Conservation (phyloP, 2,329 filamentous ascomycete species). For the Cordyceps fumosorosea region DNA sequence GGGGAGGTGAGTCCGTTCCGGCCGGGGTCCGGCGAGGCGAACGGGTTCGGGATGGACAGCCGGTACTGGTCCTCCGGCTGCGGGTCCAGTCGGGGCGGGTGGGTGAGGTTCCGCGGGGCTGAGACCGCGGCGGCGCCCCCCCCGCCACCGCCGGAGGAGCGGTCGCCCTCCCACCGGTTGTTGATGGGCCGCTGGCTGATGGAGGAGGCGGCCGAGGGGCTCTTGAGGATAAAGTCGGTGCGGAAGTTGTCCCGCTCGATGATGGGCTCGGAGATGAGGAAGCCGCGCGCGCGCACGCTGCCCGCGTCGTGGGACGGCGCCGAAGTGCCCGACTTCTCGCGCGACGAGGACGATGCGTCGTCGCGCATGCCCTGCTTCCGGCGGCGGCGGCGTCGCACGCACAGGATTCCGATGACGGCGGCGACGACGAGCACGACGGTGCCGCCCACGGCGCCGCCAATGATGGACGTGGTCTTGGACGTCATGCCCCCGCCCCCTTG, state of each 20-base stretch:
- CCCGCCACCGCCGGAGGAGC: constrained; percentile 12
- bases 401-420: constrained; percentile 15
- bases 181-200: constrained; percentile 15
- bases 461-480: constrained; percentile 11
- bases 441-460: constrained; percentile 12
- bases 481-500: neutral
- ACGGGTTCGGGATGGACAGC: constrained; percentile 30
- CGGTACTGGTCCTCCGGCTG: constrained; percentile 6
- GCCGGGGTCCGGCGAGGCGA: constrained; percentile 28
- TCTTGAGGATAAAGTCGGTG: constrained; percentile 47
- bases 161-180: constrained; percentile 10
- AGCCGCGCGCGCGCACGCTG: constrained; percentile 13
- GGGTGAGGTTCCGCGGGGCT: neutral
- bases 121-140: no score
- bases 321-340: no score
- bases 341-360: no score
- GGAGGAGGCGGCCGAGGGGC: constrained; percentile 16
- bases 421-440: constrained; percentile 5
- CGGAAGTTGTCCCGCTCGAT: constrained; percentile 35
- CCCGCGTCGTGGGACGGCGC: no score
- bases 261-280: constrained; percentile 52
- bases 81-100: neutral
- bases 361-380: no score
- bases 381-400: constrained; percentile 10
- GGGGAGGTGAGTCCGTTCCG: constrained; percentile 12